Percentiles rank a stretch among this genome's conserved stretches.
Conservation (phyloP, 768 basidiomycete species). For the Pleurotus salmoneostramineus region DNA sequence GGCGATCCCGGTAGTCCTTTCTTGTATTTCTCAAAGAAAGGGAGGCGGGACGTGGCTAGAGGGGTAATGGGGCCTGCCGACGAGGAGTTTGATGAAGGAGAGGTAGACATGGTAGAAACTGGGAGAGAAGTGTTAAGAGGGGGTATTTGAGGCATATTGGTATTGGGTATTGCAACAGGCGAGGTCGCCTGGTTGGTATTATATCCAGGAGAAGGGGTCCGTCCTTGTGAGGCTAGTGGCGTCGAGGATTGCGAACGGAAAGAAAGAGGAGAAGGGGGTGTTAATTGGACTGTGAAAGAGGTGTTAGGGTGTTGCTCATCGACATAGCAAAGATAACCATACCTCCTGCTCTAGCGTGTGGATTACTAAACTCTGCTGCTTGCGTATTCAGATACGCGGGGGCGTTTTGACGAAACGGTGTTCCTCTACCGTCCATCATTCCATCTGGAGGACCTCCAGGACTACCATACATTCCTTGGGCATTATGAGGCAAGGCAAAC, state of each 20-base stretch:
- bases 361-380: background rate
- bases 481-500: slow-evolving; percentile 21
- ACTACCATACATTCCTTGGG: slow-evolving; percentile 4
- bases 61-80: slow-evolving; percentile 12
- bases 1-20: slow-evolving; percentile 26
- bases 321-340: background rate
- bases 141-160: slow-evolving; percentile 1
- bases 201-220: slow-evolving; percentile 8
- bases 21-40: slow-evolving; percentile 58
- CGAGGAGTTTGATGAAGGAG: slow-evolving; percentile 13
- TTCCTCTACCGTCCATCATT: slow-evolving; percentile 7
- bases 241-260: background rate
- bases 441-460: background rate
- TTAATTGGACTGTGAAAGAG: background rate
- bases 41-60: slow-evolving; percentile 28
- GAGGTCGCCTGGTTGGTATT: background rate
- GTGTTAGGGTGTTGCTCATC: background rate
- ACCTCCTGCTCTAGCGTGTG: slow-evolving; percentile 3
- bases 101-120: slow-evolving; percentile 12
- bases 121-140: slow-evolving; percentile 2
- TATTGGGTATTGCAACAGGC: background rate
- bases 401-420: slow-evolving; percentile 2
- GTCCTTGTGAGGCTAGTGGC: background rate
- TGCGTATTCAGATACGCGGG: slow-evolving; percentile 2
- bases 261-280: slow-evolving; percentile 1